Percentiles rank a stretch among this genome's conserved stretches.
Conservation (phyloP, 441 rosid species). For the Oxalis stricta region DNA sequence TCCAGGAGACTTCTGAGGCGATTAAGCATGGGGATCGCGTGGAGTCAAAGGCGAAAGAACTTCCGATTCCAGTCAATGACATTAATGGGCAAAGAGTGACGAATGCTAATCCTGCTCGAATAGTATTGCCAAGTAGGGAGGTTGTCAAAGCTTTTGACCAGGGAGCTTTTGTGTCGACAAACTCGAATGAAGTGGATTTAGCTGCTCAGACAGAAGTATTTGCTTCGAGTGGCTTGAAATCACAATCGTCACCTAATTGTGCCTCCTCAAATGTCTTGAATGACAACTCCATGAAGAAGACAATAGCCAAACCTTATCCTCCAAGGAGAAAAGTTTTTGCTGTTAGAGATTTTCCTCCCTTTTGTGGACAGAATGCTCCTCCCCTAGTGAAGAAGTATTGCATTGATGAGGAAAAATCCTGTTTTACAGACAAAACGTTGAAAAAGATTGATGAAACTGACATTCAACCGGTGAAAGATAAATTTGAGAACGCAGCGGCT, state of each 20-base stretch:
- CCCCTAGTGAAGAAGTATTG: constrained; percentile 7
- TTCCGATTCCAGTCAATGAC: neutral
- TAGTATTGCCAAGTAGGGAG: constrained; percentile 9
- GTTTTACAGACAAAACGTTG: constrained; percentile 2
- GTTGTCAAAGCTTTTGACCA: neutral
- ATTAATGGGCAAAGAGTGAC: constrained; percentile 4
- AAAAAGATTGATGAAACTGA: constrained; percentile 1
- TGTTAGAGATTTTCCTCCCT: constrained; percentile 27
- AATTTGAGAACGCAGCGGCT: constrained; percentile 5
- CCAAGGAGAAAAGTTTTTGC: constrained; percentile 24
- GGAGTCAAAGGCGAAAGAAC: constrained; percentile 7
- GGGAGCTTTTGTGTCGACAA: constrained; percentile 1
- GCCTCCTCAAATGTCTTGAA: neutral
- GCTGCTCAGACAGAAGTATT: constrained; percentile 4
- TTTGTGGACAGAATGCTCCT: constrained; percentile 30
- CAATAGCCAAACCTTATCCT: constrained; percentile 20
- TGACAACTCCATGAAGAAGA: constrained; percentile 3
- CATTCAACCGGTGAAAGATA: constrained; percentile 4
- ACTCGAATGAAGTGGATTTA: constrained; percentile 4
- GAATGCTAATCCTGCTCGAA: constrained; percentile 8
- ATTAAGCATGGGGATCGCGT: too few relatives aligned
- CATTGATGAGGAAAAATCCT: constrained; percentile 6
- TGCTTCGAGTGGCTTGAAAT: neutral
- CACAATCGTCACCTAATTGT: neutral
- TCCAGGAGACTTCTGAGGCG: too few relatives aligned